Base-by-base conservation (phyloP, 495 filamentous ascomycete species). In the Astrothelium macrocarpum region DNA sequence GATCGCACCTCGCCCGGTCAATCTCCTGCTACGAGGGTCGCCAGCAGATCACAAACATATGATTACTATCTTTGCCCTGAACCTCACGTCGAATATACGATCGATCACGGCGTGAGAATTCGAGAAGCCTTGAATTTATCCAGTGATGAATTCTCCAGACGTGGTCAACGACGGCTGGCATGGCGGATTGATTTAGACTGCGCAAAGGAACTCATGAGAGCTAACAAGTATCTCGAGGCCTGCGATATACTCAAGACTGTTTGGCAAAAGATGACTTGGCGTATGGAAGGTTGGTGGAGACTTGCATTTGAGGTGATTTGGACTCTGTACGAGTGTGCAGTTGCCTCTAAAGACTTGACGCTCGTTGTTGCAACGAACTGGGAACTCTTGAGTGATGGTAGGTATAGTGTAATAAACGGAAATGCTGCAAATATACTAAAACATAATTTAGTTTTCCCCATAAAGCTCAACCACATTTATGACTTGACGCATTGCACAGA, bases 41-140 rank as follows among this genome's bases (percentile, higher is more conserved):
- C 84, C 1, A 85, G 78, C 66, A 84, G 87, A 59, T 82, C 84
- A 14, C 86, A 86, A 65, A 78, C 82, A 1, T 93, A 95, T 71
- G 92, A 97, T 71, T 88, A 84, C 11, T 97, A 95, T 73, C 83
- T 97, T 69, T 91, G 87, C 29, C 87, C 87, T 0, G 83, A 88
- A 32, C 87, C 91, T 1, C 81, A 90, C 64, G 74, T 87, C 59
- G 92, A 96, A 72, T 82, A 75, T 59, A 82, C 87, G 9, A 68
- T 85, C 20, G 66, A 78, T 32, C 81, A 78, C n/a, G 53, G 31
- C 9, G 34, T 42, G 32, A 36, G n/a, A n/a, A 42, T 12, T 32
- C 46, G 67, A 10, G 69, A 67, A 23, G 84, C 83, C 1, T 28
- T 56, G 32, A 25, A 1, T 81, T 85, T 64, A 78, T 90, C 66